Base-by-base conservation (phyloP, 768 basidiomycete genomes). In the Tephrocybe rancida region DNA sequence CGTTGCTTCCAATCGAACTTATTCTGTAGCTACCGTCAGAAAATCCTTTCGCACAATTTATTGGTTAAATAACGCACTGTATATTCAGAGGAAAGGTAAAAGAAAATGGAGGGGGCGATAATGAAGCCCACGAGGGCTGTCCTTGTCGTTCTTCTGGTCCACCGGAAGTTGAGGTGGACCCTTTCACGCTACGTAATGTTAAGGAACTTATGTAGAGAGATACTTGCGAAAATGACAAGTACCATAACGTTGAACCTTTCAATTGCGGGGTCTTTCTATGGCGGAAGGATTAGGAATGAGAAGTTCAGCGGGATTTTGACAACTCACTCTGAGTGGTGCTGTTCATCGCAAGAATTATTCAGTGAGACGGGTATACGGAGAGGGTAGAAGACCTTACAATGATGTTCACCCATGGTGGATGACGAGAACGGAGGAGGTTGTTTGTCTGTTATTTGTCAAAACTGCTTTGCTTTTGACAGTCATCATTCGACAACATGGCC, bases 151-250 rank as follows among this genome's bases (percentile, higher is more conserved):
- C 80, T 74, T 25, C 73, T 81, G 30, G 90, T 95, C 77, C 91
- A 93, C 34, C 82, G 82, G 70, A 95, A 96, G 64, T 85, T 79
- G 65, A 87, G 76, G 70, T 93, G 92, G n/a, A 84, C 89, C 57
- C 85, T 80, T 67, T 95, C 92, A 37, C 93, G 86, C 92, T 95
- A 52, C 48, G 41, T 22, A 14, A 54, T 43, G 39, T 57, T 27
- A 59, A 54, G 39, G 30, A 50, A 32, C 5, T n/a, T 16, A 19
- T 19, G 39, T 6, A 48, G 11, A 44, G 29, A 44, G 32, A 34
- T 55, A 41, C 37, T 34, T 44, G 42, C 39, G 46, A 43, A 22
- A 43, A 21, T 25, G 25, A 18, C 29, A 39, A 53, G 43, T 65
- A 82, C 82, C 79, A 80, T 80, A 30, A 67, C 64, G 58, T 80